Evolutionary conservation across 208 protist species (phyloP), one percentile per base, ranked within the genome.

Genomic region (Leishmania guyanensis): DNA sequence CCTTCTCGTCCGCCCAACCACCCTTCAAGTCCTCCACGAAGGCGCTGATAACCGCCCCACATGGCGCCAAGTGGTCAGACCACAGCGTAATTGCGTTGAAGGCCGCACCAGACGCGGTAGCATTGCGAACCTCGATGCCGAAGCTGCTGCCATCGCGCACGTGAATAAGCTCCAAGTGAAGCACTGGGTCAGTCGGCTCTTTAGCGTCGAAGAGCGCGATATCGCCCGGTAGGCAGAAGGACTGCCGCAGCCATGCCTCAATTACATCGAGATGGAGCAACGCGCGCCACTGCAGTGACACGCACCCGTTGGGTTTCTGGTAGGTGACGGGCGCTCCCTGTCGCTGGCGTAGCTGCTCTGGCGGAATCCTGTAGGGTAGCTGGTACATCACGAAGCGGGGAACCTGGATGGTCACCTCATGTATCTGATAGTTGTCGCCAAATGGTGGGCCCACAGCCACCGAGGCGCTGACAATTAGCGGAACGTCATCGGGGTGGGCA

Each of bases 361-460:
- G 33, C 9, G n/a, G 58, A 33, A 86, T 33, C n/a, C 72, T 75
- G 50, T 62, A 62, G 48, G 81, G 86, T 46, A 87, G 68, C 48
- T 78, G 79, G 86, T 92, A 98, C 90, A 98, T 97, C 54, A 91
- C 78, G 86, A 98, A 99, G 76, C 85, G 90, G 3, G 98, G 97
- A 48, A 99, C 82, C 9, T 62, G 66, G 64, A 97, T 58, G 14
- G 62, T 56, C 29, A 98, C 62, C 70, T 98, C 95, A 82, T 98
- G 92, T 9, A 99, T 81, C 48, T 98, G 96, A 69, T 85, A 98
- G 64, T 76, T 92, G 6, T 87, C 88, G 9, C 88, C 85, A 70
- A 87, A 88, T 2, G 74, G 73, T 26, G 80, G 79, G 0, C 98
- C 97, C 16, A 99, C 95, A 17, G 97, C 82, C 9, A 97, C 91